Percentiles rank a stretch among this genome's conserved stretches.
Conservation (phyloP, 225 moss, liverwort and hornwort genomes). For the Takakia lepidozioides region DNA sequence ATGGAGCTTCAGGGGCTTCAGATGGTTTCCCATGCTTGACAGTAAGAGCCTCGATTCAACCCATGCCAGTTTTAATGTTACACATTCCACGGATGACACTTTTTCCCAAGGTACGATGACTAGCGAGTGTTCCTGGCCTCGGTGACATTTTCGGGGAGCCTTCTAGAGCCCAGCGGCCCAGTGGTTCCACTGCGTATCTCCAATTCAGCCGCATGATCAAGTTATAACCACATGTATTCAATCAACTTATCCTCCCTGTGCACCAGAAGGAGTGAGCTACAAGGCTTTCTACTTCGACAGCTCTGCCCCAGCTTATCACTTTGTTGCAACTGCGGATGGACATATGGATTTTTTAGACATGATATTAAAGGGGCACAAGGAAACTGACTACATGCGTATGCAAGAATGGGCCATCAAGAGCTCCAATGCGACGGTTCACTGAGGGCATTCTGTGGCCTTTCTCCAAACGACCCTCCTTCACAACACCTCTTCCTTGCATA, state of each 20-base stretch:
- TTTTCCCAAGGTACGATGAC: too few relatives aligned
- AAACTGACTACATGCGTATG: slow-evolving; percentile 28
- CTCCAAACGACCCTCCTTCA: slow-evolving; percentile 28
- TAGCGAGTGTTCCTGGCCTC: too few relatives aligned
- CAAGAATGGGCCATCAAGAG: slow-evolving; percentile 46
- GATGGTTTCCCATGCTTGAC: too few relatives aligned
- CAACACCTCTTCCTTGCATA: slow-evolving; percentile 8
- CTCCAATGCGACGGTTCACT: slow-evolving; percentile 65
- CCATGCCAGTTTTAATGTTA: too few relatives aligned
- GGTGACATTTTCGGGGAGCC: too few relatives aligned
- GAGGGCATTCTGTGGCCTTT: slow-evolving; percentile 38
- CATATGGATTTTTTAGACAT: slow-evolving; percentile 82
- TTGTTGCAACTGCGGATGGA: slow-evolving; percentile 62
- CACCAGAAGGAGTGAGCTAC: slow-evolving; percentile 69
- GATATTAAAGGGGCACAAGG: slow-evolving; percentile 24
- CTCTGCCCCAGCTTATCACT: slow-evolving; percentile 46
- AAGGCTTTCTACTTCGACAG: slow-evolving; percentile 51
- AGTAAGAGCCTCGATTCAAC: too few relatives aligned
- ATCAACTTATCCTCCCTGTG: slow-evolving; percentile 74
- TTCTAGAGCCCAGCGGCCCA: too few relatives aligned
- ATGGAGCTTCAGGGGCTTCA: too few relatives aligned
- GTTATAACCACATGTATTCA: too few relatives aligned
- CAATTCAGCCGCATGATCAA: too few relatives aligned
- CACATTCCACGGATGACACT: too few relatives aligned
- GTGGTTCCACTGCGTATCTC: too few relatives aligned